Evolutionary conservation across 2,329 filamentous ascomycete species (phyloP).

Genomic region (Curvularia spicifera): DNA sequence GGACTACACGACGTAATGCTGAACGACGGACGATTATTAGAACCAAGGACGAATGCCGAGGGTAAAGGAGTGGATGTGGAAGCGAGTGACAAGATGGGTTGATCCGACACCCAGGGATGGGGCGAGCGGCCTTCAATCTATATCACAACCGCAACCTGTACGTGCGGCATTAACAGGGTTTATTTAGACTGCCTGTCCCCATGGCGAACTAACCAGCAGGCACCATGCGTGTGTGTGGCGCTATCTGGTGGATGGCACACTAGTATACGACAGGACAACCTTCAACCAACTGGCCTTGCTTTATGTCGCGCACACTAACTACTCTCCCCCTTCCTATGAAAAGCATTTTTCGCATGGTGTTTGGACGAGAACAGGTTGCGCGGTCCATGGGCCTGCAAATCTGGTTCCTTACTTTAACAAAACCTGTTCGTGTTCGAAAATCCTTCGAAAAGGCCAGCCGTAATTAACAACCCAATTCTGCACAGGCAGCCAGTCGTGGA

Average conservation of each 20-base stretch:
- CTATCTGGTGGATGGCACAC: slow-evolving; percentile 4
- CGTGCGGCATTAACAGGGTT: slow-evolving; percentile 11
- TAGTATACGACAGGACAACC: slow-evolving; percentile 4
- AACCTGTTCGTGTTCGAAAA: neutral
- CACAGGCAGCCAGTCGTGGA: slow-evolving; percentile 10
- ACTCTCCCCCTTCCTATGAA: slow-evolving; percentile 1
- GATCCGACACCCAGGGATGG: neutral
- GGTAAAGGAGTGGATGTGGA: slow-evolving; percentile 11
- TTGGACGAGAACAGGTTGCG: slow-evolving; percentile 4
- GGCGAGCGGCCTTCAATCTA: slow-evolving; percentile 11
- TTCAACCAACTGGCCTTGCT: slow-evolving; percentile 6
- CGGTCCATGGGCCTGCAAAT: neutral
- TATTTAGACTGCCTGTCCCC: slow-evolving; percentile 2
- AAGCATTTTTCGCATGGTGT: neutral
- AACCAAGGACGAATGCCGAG: slow-evolving; percentile 10
- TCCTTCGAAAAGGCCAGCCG: neutral
- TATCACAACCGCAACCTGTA: slow-evolving; percentile 6
- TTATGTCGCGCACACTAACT: slow-evolving; percentile 4
- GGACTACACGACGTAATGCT: slow-evolving; percentile 16
- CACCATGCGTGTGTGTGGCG: slow-evolving; percentile 7
- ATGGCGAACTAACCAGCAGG: slow-evolving; percentile 10
- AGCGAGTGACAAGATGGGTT: slow-evolving; percentile 12
- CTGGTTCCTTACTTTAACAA: neutral
- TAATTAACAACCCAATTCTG: slow-evolving; percentile 6
- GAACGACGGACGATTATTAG: slow-evolving; percentile 9